A percentile compares a stretch with the other conserved stretches of the same genome.
These are phyloP conservation scores for Leptographium lundbergii DNA, from an alignment of 2,329 filamentous ascomycete genomes.

Conservation along the genomic window DNA sequence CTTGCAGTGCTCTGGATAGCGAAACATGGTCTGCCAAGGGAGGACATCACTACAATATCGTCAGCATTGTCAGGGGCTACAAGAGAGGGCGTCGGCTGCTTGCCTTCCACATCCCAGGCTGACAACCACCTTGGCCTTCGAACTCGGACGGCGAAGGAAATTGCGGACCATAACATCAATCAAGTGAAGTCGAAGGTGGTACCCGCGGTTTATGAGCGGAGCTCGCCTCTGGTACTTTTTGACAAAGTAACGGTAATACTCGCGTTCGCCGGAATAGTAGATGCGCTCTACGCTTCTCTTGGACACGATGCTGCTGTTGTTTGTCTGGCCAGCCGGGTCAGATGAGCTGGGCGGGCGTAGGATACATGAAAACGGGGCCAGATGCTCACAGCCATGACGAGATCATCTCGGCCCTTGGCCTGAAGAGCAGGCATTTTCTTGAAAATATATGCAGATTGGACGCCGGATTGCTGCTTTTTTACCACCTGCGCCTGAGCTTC, in stretches of 20 bases:
- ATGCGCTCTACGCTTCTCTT: constrained; percentile 86
- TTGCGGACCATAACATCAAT: constrained; percentile 61
- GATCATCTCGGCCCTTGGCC: constrained; percentile 27
- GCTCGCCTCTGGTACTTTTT: constrained; percentile 69
- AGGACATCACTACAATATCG: constrained; percentile 56
- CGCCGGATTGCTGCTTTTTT: background rate
- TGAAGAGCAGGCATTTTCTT: constrained; percentile 1
- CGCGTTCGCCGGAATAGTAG: constrained; percentile 64
- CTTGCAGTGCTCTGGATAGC: constrained; percentile 45
- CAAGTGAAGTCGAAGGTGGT: constrained; percentile 73
- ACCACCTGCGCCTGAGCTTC: background rate
- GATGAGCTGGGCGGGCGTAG: background rate
- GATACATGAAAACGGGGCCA: background rate
- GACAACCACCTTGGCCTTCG: constrained; percentile 58
- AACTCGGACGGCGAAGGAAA: constrained; percentile 47
- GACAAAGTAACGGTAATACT: constrained; percentile 83
- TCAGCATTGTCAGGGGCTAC: background rate
- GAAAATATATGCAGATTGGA: background rate
- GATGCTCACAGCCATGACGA: constrained; percentile 38
- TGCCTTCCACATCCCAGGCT: constrained; percentile 87
- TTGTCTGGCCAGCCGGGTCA: constrained; percentile 44
- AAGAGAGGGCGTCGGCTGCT: constrained; percentile 23
- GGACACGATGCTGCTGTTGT: constrained; percentile 83
- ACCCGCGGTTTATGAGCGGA: constrained; percentile 84
- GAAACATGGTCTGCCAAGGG: constrained; percentile 68